Conservation (phyloP, 345 rosid genomes). For the Triadica sebifera region DNA sequence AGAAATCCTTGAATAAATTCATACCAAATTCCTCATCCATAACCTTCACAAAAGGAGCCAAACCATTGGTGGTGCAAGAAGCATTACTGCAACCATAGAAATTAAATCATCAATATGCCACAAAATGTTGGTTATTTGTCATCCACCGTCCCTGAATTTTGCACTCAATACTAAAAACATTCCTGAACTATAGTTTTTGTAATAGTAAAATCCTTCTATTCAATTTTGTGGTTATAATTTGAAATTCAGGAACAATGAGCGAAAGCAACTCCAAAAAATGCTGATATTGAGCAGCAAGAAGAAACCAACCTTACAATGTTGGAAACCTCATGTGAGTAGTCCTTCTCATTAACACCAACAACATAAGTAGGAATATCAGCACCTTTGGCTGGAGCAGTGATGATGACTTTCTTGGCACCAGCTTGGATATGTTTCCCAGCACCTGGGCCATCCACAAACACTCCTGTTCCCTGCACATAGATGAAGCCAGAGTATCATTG, state of each 20-base stretch:
- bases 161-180: too few relatives aligned
- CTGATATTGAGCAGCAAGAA: background rate
- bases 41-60: constrained; percentile 90
- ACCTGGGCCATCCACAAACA: constrained; percentile 98
- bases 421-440: constrained; percentile 99
- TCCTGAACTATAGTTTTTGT: too few relatives aligned
- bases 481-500: too few relatives aligned
- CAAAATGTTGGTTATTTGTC: background rate
- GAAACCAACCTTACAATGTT: constrained; percentile 71
- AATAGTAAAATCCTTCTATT: too few relatives aligned
- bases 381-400: constrained; percentile 99
- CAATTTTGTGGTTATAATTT: too few relatives aligned
- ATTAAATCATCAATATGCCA: background rate
- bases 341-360: constrained; percentile 85
- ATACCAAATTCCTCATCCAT: constrained; percentile 91
- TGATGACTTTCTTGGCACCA: constrained; percentile 93
- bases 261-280: too few relatives aligned
- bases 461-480: constrained; percentile 81
- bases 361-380: constrained; percentile 97
- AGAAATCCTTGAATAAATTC: background rate
- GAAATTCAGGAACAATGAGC: too few relatives aligned
- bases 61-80: constrained; percentile 96
- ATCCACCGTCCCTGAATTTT: too few relatives aligned
- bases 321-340: constrained; percentile 68
- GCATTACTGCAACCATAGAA: constrained; percentile 71